Evolutionary conservation across 768 basidiomycete genomes (phyloP), one percentile per base, ranked within the genome.

Genomic region (Lepiota venenata): DNA sequence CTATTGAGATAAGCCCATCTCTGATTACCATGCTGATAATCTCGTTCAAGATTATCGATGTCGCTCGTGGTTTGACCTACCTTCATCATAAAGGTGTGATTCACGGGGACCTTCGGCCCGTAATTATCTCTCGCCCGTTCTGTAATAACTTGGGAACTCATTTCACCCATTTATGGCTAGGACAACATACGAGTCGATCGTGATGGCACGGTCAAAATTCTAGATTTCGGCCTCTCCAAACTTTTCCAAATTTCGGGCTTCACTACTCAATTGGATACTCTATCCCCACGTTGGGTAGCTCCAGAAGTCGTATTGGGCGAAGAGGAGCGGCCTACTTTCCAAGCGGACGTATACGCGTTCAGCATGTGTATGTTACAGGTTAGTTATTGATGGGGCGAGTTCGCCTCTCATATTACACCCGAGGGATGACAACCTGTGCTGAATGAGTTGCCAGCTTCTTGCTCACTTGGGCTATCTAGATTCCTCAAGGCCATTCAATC

Each of bases 141-240:
- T 16, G 8, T 35, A 6, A 36, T 4, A 8, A 8, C n/a, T n/a
- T n/a, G n/a, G 12, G 32, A 25, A 25, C 32, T 9, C 35, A 35
- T 10, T 18, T 15, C 43, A 42, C 55, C 21, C 38, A 36, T 21
- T 25, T 25, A 25, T 25, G 25, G 25, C 25, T 51, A 50, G 55
- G 43, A 44, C 4, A 56, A 56, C 22, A 36, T 56, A 11, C 55
- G 42, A 2, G 32, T 47, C 29, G 46, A 47, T 12, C 16, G 21
- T 36, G 16, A 16, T 41, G 50, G 49, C 21, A 43, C 39, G 5
- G 55, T 45, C 25, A 42, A 45, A 39, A 38, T 56, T 4, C 42
- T 56, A 22, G 55, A 56, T 41, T 50, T 56, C 25, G 50, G 55
- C n/a, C 16, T 56, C 40, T 37, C 40, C 32, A 38, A 20, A 36